Conservation (phyloP, 2,329 filamentous ascomycete species). For the Aureobasidium vineae region DNA sequence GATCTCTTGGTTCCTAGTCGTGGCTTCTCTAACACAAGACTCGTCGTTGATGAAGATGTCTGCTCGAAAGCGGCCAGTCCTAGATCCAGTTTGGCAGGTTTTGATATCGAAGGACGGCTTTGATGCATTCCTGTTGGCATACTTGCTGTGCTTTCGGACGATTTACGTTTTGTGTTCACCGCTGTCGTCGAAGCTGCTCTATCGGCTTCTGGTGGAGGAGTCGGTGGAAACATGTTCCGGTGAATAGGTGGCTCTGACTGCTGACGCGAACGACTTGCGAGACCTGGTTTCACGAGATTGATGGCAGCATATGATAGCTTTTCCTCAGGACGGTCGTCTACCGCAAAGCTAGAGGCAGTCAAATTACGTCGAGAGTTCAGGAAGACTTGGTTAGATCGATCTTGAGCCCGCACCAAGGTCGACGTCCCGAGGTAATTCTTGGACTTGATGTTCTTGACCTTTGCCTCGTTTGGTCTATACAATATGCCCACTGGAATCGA, state of each 20-base stretch:
- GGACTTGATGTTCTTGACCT: slow-evolving; percentile 96
- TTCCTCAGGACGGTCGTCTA: slow-evolving; percentile 77
- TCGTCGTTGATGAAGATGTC: not conserved
- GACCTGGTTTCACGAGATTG: slow-evolving; percentile 84
- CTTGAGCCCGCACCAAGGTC: slow-evolving; percentile 74
- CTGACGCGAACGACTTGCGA: slow-evolving; percentile 72
- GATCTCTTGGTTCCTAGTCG: slow-evolving; percentile 42
- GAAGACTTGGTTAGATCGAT: slow-evolving; percentile 29
- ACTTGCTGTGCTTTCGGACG: slow-evolving; percentile 46
- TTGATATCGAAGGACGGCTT: slow-evolving; percentile 48
- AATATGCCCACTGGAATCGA: slow-evolving; percentile 95
- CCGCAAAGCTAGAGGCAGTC: slow-evolving; percentile 47
- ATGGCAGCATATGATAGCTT: slow-evolving; percentile 89
- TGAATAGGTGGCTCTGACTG: slow-evolving; percentile 79
- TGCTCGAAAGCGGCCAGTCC: slow-evolving; percentile 48
- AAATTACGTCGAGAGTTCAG: slow-evolving; percentile 34
- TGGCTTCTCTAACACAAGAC: slow-evolving; percentile 29
- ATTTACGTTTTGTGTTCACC: slow-evolving; percentile 33
- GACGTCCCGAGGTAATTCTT: slow-evolving; percentile 98
- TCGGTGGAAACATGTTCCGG: slow-evolving; percentile 86
- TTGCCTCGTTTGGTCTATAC: slow-evolving; percentile 93
- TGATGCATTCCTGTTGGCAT: slow-evolving; percentile 40
- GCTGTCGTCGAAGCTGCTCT: slow-evolving; percentile 26
- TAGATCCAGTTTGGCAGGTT: slow-evolving; percentile 51
- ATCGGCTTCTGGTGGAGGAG: slow-evolving; percentile 85